A percentile compares a stretch with the other conserved stretches of the same genome.
phyloP scores from a whole-genome alignment of 441 rosid genomes.

The Croton laevigatus region DNA sequence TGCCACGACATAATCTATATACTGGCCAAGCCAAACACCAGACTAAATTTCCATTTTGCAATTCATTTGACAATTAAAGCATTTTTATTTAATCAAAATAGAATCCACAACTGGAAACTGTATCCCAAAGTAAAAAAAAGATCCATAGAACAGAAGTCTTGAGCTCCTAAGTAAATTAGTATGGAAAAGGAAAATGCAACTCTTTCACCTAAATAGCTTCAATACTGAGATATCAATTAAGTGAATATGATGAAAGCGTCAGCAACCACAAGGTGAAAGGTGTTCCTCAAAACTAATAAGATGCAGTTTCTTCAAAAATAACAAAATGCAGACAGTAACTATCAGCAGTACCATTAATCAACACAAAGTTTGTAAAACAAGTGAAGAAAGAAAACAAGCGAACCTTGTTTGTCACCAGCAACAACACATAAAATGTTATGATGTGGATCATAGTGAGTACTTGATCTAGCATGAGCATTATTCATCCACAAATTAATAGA shows the following conservation, averaged over 20 bases:
- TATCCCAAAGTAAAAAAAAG: too few relatives aligned
- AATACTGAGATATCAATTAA: neutral
- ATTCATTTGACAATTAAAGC: neutral
- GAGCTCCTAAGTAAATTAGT: neutral
- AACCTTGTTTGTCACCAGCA: conserved; percentile 79
- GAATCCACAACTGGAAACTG: too few relatives aligned
- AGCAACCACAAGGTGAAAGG: conserved; percentile 1
- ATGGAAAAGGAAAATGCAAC: neutral
- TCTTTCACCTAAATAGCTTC: neutral
- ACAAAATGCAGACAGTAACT: neutral
- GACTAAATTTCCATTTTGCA: neutral
- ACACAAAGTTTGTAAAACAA: neutral
- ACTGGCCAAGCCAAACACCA: neutral
- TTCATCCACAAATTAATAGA: conserved; percentile 94
- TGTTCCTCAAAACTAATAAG: neutral
- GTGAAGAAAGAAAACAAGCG: neutral
- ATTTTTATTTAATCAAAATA: too few relatives aligned
- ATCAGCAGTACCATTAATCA: neutral
- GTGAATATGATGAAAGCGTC: conserved; percentile 7
- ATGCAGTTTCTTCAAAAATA: neutral
- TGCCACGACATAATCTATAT: neutral
- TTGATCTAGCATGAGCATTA: conserved; percentile 66
- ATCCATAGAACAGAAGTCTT: too few relatives aligned
- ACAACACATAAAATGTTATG: conserved; percentile 79
- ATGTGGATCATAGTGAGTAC: conserved; percentile 89